These are phyloP conservation scores for Buddleja alternifolia DNA, from an alignment of 257 asterid genomes.

Conservation along the genomic window DNA sequence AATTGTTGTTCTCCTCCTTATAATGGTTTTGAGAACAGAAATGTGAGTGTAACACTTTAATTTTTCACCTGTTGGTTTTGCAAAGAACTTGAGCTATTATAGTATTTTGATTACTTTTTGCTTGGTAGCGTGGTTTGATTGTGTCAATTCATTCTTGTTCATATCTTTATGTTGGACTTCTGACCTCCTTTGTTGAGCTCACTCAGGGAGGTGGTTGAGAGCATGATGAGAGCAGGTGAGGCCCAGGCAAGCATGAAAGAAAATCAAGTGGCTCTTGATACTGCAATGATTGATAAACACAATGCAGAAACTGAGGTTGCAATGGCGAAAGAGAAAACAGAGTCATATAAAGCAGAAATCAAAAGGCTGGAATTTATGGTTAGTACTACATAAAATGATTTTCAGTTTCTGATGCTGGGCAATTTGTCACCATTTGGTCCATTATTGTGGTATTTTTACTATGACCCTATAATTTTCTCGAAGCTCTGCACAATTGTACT, in stretches of 20 bases:
- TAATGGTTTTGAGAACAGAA: constrained; percentile 14
- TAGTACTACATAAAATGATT: constrained; percentile 30
- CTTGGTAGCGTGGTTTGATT: constrained; percentile 27
- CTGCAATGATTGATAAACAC: constrained; percentile 70
- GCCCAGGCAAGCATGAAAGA: constrained; percentile 67
- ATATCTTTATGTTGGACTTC: constrained; percentile 23
- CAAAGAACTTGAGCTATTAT: constrained; percentile 11
- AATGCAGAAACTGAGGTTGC: constrained; percentile 73
- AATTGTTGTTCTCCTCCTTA: not conserved
- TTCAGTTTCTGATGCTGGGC: constrained; percentile 21
- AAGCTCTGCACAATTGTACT: constrained; percentile 15
- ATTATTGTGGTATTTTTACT: not conserved
- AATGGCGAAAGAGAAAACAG: constrained; percentile 69
- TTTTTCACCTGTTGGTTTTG: not conserved
- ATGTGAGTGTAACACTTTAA: constrained; percentile 1
- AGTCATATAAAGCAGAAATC: constrained; percentile 64
- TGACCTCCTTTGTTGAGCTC: constrained; percentile 29
- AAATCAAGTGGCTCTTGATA: constrained; percentile 73
- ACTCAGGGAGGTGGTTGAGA: constrained; percentile 76
- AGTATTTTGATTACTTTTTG: not conserved
- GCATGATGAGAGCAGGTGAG: constrained; percentile 77
- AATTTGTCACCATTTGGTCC: constrained; percentile 12
- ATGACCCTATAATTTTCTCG: not conserved
- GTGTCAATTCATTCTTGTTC: constrained; percentile 17
- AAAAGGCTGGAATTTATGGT: constrained; percentile 84